phyloP scores from a whole-genome alignment of 177 flowering plant genomes.

The Tripterygium wilfordii region DNA sequence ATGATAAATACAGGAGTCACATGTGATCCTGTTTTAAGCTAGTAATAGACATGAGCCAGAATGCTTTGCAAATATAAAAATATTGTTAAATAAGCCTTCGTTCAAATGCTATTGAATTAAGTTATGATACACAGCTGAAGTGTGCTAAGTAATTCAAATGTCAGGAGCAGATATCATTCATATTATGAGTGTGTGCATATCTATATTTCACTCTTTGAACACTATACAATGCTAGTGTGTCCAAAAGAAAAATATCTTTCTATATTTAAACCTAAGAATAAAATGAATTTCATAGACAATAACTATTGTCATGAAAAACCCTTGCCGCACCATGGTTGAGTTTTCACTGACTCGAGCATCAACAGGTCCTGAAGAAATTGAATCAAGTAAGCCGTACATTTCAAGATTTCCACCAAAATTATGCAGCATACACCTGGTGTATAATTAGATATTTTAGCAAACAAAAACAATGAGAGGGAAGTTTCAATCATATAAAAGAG shows the following conservation, averaged over 20 bases:
- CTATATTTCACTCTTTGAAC: too few relatives aligned
- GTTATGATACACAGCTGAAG: too few relatives aligned
- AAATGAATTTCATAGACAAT: not conserved
- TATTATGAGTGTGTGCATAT: too few relatives aligned
- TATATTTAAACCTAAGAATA: too few relatives aligned
- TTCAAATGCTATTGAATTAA: too few relatives aligned
- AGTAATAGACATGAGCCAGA: too few relatives aligned
- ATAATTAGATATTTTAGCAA: not conserved
- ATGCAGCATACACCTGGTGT: slow-evolving; percentile 87
- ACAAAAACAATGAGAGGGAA: not conserved
- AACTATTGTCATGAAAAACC: not conserved
- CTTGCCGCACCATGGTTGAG: slow-evolving; percentile 76
- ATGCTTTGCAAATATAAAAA: too few relatives aligned
- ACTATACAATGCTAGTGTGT: too few relatives aligned
- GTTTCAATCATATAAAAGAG: not conserved
- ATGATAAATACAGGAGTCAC: not conserved
- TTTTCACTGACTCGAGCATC: slow-evolving; percentile 81
- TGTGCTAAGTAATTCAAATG: too few relatives aligned
- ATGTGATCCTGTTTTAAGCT: not conserved
- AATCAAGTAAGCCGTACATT: slow-evolving; percentile 88
- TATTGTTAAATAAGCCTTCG: too few relatives aligned
- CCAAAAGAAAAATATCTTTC: too few relatives aligned
- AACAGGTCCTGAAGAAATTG: slow-evolving; percentile 84
- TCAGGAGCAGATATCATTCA: too few relatives aligned
- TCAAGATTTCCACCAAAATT: slow-evolving; percentile 97